Conservation (phyloP, 2,329 filamentous ascomycete species). For the Penicillium crustosum region DNA sequence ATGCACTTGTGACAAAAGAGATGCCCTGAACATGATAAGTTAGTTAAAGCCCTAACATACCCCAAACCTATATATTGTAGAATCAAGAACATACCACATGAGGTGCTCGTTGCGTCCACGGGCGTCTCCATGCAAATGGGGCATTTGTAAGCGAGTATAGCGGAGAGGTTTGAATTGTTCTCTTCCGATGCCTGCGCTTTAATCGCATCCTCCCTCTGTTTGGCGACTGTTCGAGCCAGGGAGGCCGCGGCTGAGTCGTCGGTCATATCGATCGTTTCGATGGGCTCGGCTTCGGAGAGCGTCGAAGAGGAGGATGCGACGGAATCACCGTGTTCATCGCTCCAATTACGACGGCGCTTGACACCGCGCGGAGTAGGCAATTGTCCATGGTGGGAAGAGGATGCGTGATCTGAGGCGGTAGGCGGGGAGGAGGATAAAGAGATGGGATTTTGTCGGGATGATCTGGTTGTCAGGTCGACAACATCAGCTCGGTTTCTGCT, state of each 20-base stretch:
- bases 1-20: slow-evolving; percentile 65
- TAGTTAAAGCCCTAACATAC: not conserved
- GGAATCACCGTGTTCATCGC: not conserved
- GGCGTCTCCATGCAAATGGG: slow-evolving; percentile 65
- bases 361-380: not conserved
- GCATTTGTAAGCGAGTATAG: slow-evolving; percentile 54
- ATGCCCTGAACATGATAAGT: slow-evolving; percentile 49
- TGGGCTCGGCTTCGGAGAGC: slow-evolving; percentile 19
- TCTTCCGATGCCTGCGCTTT: not conserved
- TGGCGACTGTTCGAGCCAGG: slow-evolving; percentile 50
- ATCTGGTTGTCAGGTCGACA: slow-evolving; percentile 7
- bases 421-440: slow-evolving; percentile 4
- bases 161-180: slow-evolving; percentile 19
- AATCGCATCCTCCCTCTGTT: slow-evolving; percentile 35
- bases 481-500: not conserved
- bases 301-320: slow-evolving; percentile 11
- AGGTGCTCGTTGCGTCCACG: slow-evolving; percentile 59
- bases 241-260: slow-evolving; percentile 42
- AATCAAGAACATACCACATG: slow-evolving; percentile 54
- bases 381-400: not conserved
- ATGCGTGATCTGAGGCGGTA: not conserved
- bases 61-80: not conserved
- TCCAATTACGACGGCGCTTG: slow-evolving; percentile 14
- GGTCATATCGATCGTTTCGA: slow-evolving; percentile 55
- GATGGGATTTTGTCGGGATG: not conserved